Conservation (phyloP, 1,284 basidiomycete species). For the Moesziomyces globuligerus region DNA sequence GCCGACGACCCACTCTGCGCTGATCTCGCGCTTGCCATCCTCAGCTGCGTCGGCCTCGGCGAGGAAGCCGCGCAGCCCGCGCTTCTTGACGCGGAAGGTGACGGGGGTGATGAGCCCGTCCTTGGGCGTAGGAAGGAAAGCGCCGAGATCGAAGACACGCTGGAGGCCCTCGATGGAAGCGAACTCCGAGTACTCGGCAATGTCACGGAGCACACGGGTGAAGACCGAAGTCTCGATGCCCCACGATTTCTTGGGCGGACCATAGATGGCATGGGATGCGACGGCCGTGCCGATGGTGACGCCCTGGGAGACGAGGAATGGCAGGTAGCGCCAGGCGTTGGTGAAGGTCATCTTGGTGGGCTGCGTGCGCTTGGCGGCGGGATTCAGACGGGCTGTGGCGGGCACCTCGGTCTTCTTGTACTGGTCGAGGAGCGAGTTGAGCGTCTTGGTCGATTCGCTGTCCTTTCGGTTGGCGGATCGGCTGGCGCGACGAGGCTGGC, state of each 20-base stretch:
- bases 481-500: constrained; percentile 31
- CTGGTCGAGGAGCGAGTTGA: constrained; percentile 61
- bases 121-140: constrained; percentile 86
- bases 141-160: constrained; percentile 81
- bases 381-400: constrained; percentile 58
- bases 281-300: constrained; percentile 63
- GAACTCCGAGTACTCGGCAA: constrained; percentile 82
- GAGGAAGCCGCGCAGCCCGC: constrained; percentile 80
- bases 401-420: constrained; percentile 58
- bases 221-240: constrained; percentile 75
- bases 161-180: constrained; percentile 79
- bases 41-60: constrained; percentile 79
- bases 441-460: constrained; percentile 49
- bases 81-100: constrained; percentile 82
- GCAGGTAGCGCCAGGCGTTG: constrained; percentile 64
- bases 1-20: constrained; percentile 96
- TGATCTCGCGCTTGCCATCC: constrained; percentile 80
- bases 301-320: constrained; percentile 63
- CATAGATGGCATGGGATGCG: constrained; percentile 69
- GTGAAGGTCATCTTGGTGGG: constrained; percentile 54
- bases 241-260: constrained; percentile 85
- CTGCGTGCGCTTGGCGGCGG: constrained; percentile 40
- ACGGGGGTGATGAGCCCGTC: constrained; percentile 96
- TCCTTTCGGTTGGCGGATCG: constrained; percentile 29
- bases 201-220: constrained; percentile 84